Conservation (phyloP, 2,329 filamentous ascomycete species). For the Decorospora gaudefroyi region DNA sequence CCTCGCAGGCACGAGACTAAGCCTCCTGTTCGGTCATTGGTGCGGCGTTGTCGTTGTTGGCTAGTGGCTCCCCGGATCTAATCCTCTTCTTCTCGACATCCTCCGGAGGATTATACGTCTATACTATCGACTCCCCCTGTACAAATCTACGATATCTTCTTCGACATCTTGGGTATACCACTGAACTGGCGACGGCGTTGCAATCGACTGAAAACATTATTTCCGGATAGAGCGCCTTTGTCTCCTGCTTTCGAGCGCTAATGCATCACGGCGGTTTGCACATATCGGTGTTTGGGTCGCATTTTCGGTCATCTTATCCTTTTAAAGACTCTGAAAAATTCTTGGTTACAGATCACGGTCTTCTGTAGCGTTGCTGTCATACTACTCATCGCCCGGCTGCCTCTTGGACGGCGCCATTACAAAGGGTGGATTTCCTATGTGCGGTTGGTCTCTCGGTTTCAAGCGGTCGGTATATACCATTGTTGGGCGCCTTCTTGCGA, state of each 20-base stretch:
- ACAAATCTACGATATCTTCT: conserved; percentile 51
- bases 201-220: conserved; percentile 44
- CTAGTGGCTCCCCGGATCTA: conserved; percentile 49
- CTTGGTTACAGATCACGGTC: conserved; percentile 42
- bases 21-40: conserved; percentile 40
- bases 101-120: conserved; percentile 48
- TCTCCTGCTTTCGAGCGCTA: conserved; percentile 47
- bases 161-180: conserved; percentile 51
- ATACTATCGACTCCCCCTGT: conserved; percentile 50
- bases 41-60: conserved; percentile 48
- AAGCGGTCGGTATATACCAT: conserved; percentile 50
- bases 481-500: conserved; percentile 46
- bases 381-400: conserved; percentile 38
- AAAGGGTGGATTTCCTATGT: conserved; percentile 51
- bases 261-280: conserved; percentile 49
- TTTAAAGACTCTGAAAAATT: conserved; percentile 45
- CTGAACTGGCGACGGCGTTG: conserved; percentile 50
- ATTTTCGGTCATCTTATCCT: conserved; percentile 43
- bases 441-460: conserved; percentile 39
- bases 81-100: conserved; percentile 46
- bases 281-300: conserved; percentile 47
- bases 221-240: conserved; percentile 48
- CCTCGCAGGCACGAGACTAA: conserved; percentile 40
- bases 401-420: conserved; percentile 29
- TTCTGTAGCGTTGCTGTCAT: conserved; percentile 43